Conservation (phyloP, 495 filamentous ascomycete genomes). For the Penicillium tannophilum region DNA sequence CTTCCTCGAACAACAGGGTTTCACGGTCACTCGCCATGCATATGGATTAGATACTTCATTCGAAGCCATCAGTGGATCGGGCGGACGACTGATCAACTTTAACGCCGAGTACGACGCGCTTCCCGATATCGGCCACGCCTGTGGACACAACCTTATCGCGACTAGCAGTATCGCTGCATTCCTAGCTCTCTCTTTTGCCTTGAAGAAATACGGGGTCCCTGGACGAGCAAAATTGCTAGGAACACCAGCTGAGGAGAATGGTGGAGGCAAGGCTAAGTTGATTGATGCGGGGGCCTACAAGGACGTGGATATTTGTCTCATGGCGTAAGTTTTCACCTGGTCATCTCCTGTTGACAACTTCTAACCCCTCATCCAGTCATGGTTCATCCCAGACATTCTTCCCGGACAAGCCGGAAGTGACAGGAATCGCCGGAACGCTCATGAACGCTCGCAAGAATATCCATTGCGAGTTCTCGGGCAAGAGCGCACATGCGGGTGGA, state of each 20-base stretch:
- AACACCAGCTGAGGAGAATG: conserved; percentile 72
- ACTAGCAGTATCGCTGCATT: conserved; percentile 61
- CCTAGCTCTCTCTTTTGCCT: conserved; percentile 54
- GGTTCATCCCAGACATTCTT: conserved; percentile 31
- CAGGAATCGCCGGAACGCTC: conserved; percentile 35
- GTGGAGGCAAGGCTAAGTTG: conserved; percentile 69
- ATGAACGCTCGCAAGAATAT: conserved; percentile 46
- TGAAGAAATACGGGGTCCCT: conserved; percentile 47
- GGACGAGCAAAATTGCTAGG: conserved; percentile 67
- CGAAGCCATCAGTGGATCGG: conserved; percentile 39
- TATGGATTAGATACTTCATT: conserved; percentile 46
- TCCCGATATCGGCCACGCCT: conserved; percentile 65
- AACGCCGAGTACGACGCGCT: conserved; percentile 58
- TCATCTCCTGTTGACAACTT: neutral
- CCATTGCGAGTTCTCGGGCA: conserved; percentile 37
- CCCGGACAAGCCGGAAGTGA: conserved; percentile 24
- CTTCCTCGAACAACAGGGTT: conserved; percentile 57
- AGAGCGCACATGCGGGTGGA: conserved; percentile 58
- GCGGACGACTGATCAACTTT: conserved; percentile 46
- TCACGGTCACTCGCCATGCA: conserved; percentile 57
- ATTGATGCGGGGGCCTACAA: conserved; percentile 64
- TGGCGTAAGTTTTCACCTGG: conserved; percentile 47
- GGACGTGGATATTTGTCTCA: conserved; percentile 64
- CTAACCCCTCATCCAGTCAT: conserved; percentile 24
- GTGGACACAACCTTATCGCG: conserved; percentile 71